These are phyloP conservation scores for Plantago ovata DNA, from an alignment of 257 asterid species.

Conservation along the genomic window DNA sequence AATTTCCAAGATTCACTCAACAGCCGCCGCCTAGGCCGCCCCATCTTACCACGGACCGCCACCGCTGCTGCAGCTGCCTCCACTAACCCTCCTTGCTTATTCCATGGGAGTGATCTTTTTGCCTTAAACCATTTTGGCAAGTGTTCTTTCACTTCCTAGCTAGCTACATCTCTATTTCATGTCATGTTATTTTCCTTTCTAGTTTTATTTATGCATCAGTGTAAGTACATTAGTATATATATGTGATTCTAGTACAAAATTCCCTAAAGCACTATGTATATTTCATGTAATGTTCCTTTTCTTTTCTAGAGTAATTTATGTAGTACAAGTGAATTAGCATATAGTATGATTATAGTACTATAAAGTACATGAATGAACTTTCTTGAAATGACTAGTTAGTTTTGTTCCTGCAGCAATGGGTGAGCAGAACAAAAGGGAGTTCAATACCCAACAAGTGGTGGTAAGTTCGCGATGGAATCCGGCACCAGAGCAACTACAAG, in stretches of 20 bases:
- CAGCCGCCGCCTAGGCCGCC: constrained; percentile 11
- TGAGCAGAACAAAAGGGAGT: constrained; percentile 65
- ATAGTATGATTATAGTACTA: not conserved
- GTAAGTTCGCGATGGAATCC: constrained; percentile 97
- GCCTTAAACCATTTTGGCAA: constrained; percentile 72
- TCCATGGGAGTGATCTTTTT: constrained; percentile 52
- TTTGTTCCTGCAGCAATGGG: constrained; percentile 42
- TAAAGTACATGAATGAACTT: not conserved
- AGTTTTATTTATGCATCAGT: not conserved
- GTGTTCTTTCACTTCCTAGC: not conserved
- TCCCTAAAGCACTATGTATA: no score
- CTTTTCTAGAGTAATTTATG: not conserved
- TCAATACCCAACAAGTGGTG: constrained; percentile 62
- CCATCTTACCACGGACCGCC: no score
- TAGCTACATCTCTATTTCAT: not conserved
- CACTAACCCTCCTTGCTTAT: constrained; percentile 36
- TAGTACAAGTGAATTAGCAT: not conserved
- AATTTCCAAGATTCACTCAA: constrained; percentile 44
- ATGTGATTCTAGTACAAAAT: no score
- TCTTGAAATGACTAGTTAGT: not conserved
- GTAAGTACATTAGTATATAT: no score
- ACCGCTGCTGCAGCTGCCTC: constrained; percentile 32
- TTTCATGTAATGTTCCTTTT: no score
- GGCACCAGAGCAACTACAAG: constrained; percentile 84
- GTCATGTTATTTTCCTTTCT: not conserved